Evolutionary conservation across 2,329 filamentous ascomycete species (phyloP).

Genomic region (Aspergillus cejpii): DNA sequence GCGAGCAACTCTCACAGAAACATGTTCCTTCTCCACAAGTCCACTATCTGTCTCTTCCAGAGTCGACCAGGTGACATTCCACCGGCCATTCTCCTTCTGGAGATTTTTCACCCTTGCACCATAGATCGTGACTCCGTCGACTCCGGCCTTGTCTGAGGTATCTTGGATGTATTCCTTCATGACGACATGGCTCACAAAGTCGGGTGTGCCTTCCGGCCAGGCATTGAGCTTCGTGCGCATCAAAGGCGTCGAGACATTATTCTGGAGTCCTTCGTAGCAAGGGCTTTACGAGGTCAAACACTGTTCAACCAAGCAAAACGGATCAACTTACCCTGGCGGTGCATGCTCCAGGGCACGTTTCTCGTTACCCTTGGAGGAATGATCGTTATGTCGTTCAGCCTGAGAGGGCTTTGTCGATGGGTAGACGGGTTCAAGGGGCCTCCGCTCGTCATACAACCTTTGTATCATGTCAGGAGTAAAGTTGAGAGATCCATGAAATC

Average conservation of each 20-base stretch:
- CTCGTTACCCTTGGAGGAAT: neutral
- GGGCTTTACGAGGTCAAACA: conserved; percentile 33
- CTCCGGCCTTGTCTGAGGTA: conserved; percentile 47
- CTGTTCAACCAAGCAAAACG: too few relatives aligned
- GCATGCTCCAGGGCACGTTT: conserved; percentile 34
- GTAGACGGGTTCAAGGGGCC: conserved; percentile 45
- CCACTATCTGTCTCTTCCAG: conserved; percentile 24
- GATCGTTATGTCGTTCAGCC: conserved; percentile 5
- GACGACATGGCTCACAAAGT: conserved; percentile 52
- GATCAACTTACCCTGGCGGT: conserved; percentile 43
- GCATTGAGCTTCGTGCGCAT: conserved; percentile 45
- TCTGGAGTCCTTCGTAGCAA: conserved; percentile 48
- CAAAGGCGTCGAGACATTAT: conserved; percentile 49
- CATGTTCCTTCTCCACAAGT: conserved; percentile 4
- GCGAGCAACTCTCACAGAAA: conserved; percentile 3
- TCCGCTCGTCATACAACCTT: conserved; percentile 48
- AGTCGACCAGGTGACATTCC: conserved; percentile 48
- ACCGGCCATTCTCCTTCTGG: conserved; percentile 43
- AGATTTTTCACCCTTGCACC: conserved; percentile 54
- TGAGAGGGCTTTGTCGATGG: conserved; percentile 14
- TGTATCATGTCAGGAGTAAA: neutral
- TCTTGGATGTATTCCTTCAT: conserved; percentile 57
- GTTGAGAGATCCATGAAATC: neutral
- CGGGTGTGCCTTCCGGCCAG: conserved; percentile 56
- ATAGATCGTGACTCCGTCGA: conserved; percentile 48